Conservation (phyloP, 192 early-diverging fungal species). For the Physocladia obscura region DNA sequence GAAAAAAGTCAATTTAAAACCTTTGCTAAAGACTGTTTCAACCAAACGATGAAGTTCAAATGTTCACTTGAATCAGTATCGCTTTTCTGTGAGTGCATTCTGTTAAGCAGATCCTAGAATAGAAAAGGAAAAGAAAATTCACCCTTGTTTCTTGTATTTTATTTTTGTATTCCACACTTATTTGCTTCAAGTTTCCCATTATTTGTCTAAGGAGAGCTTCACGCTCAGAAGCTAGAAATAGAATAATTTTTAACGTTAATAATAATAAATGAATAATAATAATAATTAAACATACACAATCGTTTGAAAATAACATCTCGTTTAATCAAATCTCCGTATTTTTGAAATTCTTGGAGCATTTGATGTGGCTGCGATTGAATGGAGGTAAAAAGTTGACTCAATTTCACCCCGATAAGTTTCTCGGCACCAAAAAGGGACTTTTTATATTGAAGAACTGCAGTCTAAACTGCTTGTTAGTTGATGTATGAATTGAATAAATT, state of each 20-base stretch:
- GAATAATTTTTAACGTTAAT: background rate
- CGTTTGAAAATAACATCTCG: conserved; percentile 32
- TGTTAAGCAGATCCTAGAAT: background rate
- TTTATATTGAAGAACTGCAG: conserved; percentile 28
- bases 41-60: conserved; percentile 43
- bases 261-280: background rate
- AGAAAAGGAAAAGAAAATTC: background rate
- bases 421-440: conserved; percentile 31
- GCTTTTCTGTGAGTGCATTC: conserved; percentile 2
- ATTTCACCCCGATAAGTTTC: conserved; percentile 29
- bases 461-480: conserved; percentile 28
- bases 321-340: conserved; percentile 43
- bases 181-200: conserved; percentile 26
- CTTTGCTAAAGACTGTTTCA: conserved; percentile 40
- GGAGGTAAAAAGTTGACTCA: conserved; percentile 36
- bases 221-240: conserved; percentile 39
- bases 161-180: conserved; percentile 35
- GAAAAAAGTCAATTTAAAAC: conserved; percentile 17
- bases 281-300: conserved; percentile 33
- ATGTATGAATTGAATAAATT: background rate
- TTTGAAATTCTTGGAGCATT: conserved; percentile 52
- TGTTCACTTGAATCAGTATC: conserved; percentile 2
- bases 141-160: background rate
- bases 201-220: conserved; percentile 47
- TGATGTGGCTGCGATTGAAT: conserved; percentile 44